Conservation (phyloP, 2,329 filamentous ascomycete species). For the Sporothrix brunneoviolacea region DNA sequence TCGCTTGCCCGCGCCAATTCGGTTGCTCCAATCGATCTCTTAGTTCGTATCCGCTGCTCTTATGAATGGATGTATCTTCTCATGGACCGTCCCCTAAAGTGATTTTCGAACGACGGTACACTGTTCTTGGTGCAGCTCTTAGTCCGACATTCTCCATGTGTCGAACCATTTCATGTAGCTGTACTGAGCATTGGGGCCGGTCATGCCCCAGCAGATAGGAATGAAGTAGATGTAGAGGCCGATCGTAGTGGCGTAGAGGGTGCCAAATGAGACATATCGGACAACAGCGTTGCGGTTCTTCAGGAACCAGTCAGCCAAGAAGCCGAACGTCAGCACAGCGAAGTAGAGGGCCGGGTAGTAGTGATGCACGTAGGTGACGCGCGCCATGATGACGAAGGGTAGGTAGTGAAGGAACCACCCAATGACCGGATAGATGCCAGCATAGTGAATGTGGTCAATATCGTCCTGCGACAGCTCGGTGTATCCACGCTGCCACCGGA, state of each 20-base stretch:
- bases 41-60: too few species aligned
- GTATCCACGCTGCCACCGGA: conserved; percentile 96
- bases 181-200: conserved; percentile 76
- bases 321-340: conserved; percentile 82
- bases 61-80: too few species aligned
- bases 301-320: conserved; percentile 79
- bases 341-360: conserved; percentile 99
- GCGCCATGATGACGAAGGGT: conserved; percentile 94
- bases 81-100: neutral
- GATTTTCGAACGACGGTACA: neutral
- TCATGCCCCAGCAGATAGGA: conserved; percentile 95
- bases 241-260: conserved; percentile 68
- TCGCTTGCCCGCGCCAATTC: too few species aligned
- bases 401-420: conserved; percentile 97
- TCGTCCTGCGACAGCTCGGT: conserved; percentile 71
- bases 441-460: conserved; percentile 91
- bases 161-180: conserved; percentile 90
- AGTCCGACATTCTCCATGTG: conserved; percentile 76
- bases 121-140: conserved; percentile 10
- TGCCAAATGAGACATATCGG: conserved; percentile 62
- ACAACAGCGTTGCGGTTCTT: conserved; percentile 57
- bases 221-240: conserved; percentile 86
- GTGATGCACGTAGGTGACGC: conserved; percentile 98
- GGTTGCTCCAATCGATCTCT: too few species aligned
- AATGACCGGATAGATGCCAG: conserved; percentile 81